Conservation (phyloP, 2,329 filamentous ascomycete genomes). For the Fusarium albosuccineum region DNA sequence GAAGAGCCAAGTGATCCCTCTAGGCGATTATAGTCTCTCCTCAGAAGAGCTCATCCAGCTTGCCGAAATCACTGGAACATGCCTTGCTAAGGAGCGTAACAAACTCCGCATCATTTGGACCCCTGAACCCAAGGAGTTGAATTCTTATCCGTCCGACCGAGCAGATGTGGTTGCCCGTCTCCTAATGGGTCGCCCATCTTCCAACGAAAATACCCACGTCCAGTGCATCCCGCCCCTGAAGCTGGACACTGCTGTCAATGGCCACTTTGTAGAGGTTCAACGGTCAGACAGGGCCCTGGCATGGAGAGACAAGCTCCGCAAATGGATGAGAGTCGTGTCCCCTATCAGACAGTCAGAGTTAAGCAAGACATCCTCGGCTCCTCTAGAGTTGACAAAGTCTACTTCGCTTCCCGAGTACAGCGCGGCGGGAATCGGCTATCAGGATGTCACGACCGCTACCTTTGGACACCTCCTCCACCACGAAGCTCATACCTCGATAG, state of each 20-base stretch:
- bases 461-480: constrained; percentile 66
- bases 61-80: constrained; percentile 51
- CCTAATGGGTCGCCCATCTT: constrained; percentile 49
- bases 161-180: constrained; percentile 62
- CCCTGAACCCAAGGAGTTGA: constrained; percentile 42
- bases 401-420: constrained; percentile 16
- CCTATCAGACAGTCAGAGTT: constrained; percentile 28
- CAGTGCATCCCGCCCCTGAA: constrained; percentile 38
- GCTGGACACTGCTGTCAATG: constrained; percentile 3
- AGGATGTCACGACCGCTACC: constrained; percentile 54
- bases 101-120: constrained; percentile 60
- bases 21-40: constrained; percentile 10
- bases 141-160: constrained; percentile 52
- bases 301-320: constrained; percentile 51
- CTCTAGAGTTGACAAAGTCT: constrained; percentile 13
- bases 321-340: constrained; percentile 49
- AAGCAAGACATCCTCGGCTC: neutral
- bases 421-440: neutral
- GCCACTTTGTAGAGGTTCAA: constrained; percentile 42
- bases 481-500: neutral
- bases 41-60: constrained; percentile 48
- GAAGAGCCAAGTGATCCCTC: constrained; percentile 39
- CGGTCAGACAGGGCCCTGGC: constrained; percentile 51
- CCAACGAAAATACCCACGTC: constrained; percentile 20
- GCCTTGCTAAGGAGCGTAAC: constrained; percentile 45